A percentile compares a stretch with the other conserved stretches of the same genome.
Evolutionary conservation across 106 monocot genomes (phyloP).

Genomic region (Dioscorea dumetorum): DNA sequence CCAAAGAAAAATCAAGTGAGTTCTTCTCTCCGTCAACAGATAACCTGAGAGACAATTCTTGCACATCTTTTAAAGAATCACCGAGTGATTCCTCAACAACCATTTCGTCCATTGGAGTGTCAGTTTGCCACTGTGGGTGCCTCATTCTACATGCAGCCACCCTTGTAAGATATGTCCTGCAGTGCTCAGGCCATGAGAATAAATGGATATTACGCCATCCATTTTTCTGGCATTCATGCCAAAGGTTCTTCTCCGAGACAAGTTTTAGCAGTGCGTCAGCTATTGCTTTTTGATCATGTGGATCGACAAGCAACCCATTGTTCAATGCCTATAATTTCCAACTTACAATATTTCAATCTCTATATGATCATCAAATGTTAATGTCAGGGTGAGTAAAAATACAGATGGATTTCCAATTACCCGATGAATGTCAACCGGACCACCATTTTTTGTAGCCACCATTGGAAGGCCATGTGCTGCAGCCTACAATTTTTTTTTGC

Average conservation of each 20-base stretch:
- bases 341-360: no score
- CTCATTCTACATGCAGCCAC: conserved; percentile 86
- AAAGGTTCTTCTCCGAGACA: conserved; percentile 80
- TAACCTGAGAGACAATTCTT: conserved; percentile 69
- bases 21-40: conserved; percentile 66
- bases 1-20: conserved; percentile 28
- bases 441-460: conserved; percentile 92
- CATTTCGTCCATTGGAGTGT: conserved; percentile 59
- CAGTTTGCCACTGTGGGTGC: conserved; percentile 84
- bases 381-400: background rate
- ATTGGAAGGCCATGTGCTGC: conserved; percentile 96
- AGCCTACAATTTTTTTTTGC: conserved; percentile 44
- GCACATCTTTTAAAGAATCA: conserved; percentile 77
- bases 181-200: conserved; percentile 97
- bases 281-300: conserved; percentile 87
- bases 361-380: no score
- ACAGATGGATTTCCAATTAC: conserved; percentile 22
- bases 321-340: conserved; percentile 57
- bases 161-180: conserved; percentile 75
- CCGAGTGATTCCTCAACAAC: conserved; percentile 45
- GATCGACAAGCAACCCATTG: conserved; percentile 89
- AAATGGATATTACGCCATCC: conserved; percentile 85
- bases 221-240: conserved; percentile 77
- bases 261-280: conserved; percentile 87
- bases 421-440: conserved; percentile 86